Evolutionary conservation across 306 rosid species (phyloP), one percentile per base, ranked within the genome.

Genomic region (Casuarina equisetifolia): DNA sequence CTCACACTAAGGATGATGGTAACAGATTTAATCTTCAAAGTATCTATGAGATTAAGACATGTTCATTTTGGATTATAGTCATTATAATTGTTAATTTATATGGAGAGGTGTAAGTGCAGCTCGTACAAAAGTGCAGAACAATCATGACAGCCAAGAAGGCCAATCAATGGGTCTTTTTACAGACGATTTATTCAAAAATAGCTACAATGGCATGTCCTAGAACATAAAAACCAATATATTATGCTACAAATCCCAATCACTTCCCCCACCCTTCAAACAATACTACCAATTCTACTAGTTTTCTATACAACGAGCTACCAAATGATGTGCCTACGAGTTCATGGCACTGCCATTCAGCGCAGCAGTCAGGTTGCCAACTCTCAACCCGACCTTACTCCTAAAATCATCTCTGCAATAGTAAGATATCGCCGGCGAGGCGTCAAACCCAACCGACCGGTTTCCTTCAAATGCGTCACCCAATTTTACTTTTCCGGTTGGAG

Each of bases 351-450:
- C 76, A 52, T 80, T 78, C n/a, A 95, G 61, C 0, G 73, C 91
- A 19, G 92, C 77, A 25, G 90, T 83, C 83, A 95, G 78, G 69
- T 83, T 74, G 4, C 97, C 84, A 42, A 89, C 79, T 86, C 82
- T 88, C 53, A 84, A 76, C 0, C 87, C 92, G 32, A 51, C 76
- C 40, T 70, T 89, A 0, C 63, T 61, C 3, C 72, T 79, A 43
- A 67, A 83, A 76, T 45, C 84, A n/a, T 72, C 87, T 75, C 90
- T 84, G 88, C 97, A 91, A 69, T 78, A 46, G 52, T 69, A 44
- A 9, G 80, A 17, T 67, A 63, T 77, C 50, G 51, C 54, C 0
- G 84, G 80, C 49, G 9, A 4, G 10, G 82, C 69, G 69, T 87
- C 85, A 82, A 92, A 88, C 50, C 88, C 87, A 32, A 83, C 49